phyloP scores from a whole-genome alignment of 192 early-diverging fungal genomes.

The Coemansia guatemalensis region DNA sequence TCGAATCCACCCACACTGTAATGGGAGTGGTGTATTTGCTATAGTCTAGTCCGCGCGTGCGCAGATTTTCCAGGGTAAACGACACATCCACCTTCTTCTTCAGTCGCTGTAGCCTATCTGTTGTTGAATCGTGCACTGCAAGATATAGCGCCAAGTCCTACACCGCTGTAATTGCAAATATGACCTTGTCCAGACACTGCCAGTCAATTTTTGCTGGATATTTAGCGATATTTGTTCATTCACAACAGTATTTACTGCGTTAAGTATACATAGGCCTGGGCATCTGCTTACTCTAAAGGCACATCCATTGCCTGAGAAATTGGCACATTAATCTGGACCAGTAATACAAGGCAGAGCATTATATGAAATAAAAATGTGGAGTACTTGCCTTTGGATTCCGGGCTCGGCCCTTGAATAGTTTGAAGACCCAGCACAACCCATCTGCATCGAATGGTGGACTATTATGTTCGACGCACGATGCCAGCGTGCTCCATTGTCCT shows the following conservation, averaged over 20 bases:
- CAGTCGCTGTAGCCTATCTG: slow-evolving; percentile 17
- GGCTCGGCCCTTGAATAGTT: slow-evolving; percentile 50
- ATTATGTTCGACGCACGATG: slow-evolving; percentile 51
- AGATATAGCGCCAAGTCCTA: slow-evolving; percentile 42
- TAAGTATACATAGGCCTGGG: no score
- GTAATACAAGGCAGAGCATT: no score
- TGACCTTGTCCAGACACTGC: not conserved
- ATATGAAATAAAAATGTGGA: not conserved
- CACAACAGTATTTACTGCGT: no score
- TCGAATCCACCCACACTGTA: slow-evolving; percentile 50
- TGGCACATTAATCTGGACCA: no score
- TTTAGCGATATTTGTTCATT: not conserved
- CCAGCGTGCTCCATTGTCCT: slow-evolving; percentile 49
- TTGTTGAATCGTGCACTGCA: slow-evolving; percentile 41
- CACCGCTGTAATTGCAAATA: not conserved
- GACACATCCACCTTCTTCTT: slow-evolving; percentile 46
- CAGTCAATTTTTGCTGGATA: not conserved
- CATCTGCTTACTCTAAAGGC: no score
- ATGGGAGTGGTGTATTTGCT: slow-evolving; percentile 52
- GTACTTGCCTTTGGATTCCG: slow-evolving; percentile 34
- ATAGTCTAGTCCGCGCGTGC: slow-evolving; percentile 37
- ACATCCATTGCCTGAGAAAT: no score
- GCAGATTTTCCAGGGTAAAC: slow-evolving; percentile 45
- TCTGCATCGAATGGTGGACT: slow-evolving; percentile 51
- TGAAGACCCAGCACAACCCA: slow-evolving; percentile 52